These are phyloP conservation scores for Nothophoma quercina DNA, from an alignment of 2,329 filamentous ascomycete genomes.

Conservation along the genomic window DNA sequence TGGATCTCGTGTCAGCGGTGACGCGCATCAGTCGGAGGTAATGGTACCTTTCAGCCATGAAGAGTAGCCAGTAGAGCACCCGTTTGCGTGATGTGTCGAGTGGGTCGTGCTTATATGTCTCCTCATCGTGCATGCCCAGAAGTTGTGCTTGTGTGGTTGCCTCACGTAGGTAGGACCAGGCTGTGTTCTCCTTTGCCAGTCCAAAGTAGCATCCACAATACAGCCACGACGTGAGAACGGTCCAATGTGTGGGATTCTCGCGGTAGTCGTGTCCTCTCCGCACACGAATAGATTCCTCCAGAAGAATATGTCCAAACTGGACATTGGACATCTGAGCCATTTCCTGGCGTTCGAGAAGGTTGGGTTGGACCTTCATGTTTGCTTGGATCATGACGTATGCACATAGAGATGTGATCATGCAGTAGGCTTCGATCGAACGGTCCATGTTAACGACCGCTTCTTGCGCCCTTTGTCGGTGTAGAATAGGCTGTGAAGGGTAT, in stretches of 20 bases:
- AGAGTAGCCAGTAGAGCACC: conserved; percentile 69
- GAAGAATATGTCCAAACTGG: conserved; percentile 61
- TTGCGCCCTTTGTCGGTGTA: conserved; percentile 61
- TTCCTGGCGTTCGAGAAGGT: conserved; percentile 56
- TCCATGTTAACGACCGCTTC: conserved; percentile 62
- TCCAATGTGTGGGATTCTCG: conserved; percentile 62
- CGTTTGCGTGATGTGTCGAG: conserved; percentile 63
- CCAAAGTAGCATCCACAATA: conserved; percentile 68
- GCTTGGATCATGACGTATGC: conserved; percentile 60
- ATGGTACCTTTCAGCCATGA: conserved; percentile 65
- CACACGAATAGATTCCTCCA: conserved; percentile 65
- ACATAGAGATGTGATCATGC: conserved; percentile 61
- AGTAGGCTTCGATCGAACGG: conserved; percentile 63
- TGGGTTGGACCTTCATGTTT: conserved; percentile 54
- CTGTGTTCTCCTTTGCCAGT: conserved; percentile 67
- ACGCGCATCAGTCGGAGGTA: not conserved
- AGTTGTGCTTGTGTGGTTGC: conserved; percentile 67
- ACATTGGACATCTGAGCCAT: conserved; percentile 53
- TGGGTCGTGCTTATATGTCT: conserved; percentile 59
- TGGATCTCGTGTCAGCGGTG: conserved; percentile 36
- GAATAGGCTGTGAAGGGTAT: conserved; percentile 69
- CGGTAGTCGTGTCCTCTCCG: conserved; percentile 66
- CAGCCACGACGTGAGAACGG: conserved; percentile 70
- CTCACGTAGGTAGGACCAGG: conserved; percentile 69
- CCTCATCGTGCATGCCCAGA: conserved; percentile 66